phyloP scores from a whole-genome alignment of 352 stramenopile species.

The Phytophthora niederhauseri region DNA sequence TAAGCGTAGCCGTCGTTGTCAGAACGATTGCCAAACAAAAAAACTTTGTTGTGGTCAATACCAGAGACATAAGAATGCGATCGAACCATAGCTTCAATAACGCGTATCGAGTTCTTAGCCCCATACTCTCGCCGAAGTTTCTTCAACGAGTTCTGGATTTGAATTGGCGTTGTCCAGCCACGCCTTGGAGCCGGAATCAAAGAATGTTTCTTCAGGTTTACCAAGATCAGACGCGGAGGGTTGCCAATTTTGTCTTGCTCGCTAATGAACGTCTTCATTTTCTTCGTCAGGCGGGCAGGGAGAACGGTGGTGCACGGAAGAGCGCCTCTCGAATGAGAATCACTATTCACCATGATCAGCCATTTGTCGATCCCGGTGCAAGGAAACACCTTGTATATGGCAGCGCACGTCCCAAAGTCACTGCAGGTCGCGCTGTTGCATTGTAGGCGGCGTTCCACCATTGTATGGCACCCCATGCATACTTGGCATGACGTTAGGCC shows the following conservation, averaged over 20 bases:
- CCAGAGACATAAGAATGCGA: background rate
- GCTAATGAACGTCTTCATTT: background rate
- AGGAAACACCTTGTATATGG: background rate
- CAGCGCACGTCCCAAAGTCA: background rate
- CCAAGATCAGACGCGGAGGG: background rate
- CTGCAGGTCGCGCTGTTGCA: background rate
- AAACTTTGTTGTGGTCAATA: background rate
- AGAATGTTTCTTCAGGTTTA: background rate
- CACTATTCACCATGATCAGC: background rate
- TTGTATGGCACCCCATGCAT: background rate
- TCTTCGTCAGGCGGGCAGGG: background rate
- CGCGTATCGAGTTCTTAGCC: background rate
- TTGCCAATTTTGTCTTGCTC: background rate
- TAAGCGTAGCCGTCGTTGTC: background rate
- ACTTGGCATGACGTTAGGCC: background rate
- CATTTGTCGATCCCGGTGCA: background rate
- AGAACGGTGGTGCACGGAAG: background rate
- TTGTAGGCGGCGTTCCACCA: background rate
- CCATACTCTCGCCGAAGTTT: background rate
- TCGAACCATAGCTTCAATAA: background rate
- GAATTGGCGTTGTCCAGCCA: background rate
- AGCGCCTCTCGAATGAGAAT: background rate
- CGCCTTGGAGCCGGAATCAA: background rate
- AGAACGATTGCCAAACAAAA: background rate
- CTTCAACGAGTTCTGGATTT: background rate